Evolutionary conservation across 208 protist species (phyloP), one percentile per base, ranked within the genome.

Genomic region (Herpetomonas samuelpessoai): DNA sequence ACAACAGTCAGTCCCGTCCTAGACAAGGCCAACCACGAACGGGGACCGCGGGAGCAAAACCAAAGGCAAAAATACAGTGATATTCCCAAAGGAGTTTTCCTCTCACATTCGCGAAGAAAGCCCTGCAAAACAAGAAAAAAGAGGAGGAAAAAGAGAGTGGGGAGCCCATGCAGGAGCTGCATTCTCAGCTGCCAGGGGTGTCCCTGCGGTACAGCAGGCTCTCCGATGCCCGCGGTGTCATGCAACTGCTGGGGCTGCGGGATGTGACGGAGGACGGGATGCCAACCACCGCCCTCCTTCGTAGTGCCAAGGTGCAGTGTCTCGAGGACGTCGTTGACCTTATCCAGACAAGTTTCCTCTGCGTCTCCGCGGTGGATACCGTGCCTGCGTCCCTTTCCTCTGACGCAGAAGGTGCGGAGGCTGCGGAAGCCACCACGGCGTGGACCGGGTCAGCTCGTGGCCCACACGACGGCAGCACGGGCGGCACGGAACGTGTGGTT

Each of bases 301-400:
- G 18, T 9, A 48, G 44, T 19, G 19, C 16, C 10, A 57, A 59
- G 47, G 63, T 84, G 49, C 35, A 52, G 38, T 69, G 66, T 0
- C 58, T 44, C 47, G 41, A 71, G 14, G 70, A 85, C 16, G 84
- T 94, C 31, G 48, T 60, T 6, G 19, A 68, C 7, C 50, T 85
- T 0, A 94, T 94, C 65, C 79, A 94, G 67, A 74, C 73, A 0
- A 77, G 83, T 18, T 71, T 84, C 28, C 56, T 90, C 3, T 80
- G 64, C 54, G 62, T 94, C 24, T 86, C 88, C 0, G 88, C 88
- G 0, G 71, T 86, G 28, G 4, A 6, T 19, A 6, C 9, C 44
- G 16, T 56, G 19, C 19, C 52, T 25, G 47, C 63, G 9, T 45
- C 31, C 44, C 7, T 38, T 21, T 25, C 21, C 25, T 9, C 55